These are phyloP conservation scores for Saccharomyces uvarum DNA, from an alignment of 1,139 yeast genomes.

Conservation along the genomic window DNA sequence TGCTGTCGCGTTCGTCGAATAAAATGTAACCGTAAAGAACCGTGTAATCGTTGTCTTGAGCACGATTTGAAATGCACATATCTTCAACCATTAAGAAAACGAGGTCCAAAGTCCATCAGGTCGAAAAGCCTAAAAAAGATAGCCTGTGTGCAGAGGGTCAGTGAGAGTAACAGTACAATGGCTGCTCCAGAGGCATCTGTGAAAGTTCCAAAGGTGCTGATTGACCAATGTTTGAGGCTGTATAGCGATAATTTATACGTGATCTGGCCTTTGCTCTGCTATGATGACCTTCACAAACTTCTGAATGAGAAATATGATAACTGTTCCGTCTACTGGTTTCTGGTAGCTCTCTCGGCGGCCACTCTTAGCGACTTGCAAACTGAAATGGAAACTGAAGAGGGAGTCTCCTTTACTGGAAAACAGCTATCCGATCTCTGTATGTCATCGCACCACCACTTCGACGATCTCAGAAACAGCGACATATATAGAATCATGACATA, in stretches of 20 bases:
- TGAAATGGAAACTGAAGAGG: neutral
- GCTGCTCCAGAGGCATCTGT: neutral
- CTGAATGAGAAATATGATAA: neutral
- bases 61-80: neutral
- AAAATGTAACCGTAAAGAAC: neutral
- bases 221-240: neutral
- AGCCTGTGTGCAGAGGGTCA: neutral
- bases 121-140: neutral
- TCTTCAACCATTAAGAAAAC: slow-evolving; percentile 2
- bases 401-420: neutral
- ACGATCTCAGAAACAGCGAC: neutral
- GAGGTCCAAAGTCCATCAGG: neutral
- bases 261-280: neutral
- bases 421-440: neutral
- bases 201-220: neutral
- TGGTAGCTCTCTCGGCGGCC: neutral
- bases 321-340: neutral
- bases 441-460: neutral
- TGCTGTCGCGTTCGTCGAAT: neutral
- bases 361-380: neutral
- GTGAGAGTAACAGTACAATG: neutral
- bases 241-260: neutral
- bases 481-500: neutral
- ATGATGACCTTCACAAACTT: neutral
- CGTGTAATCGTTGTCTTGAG: neutral